These are phyloP conservation scores for Aphanomyces euteiches DNA, from an alignment of 352 stramenopile species.

Conservation along the genomic window DNA sequence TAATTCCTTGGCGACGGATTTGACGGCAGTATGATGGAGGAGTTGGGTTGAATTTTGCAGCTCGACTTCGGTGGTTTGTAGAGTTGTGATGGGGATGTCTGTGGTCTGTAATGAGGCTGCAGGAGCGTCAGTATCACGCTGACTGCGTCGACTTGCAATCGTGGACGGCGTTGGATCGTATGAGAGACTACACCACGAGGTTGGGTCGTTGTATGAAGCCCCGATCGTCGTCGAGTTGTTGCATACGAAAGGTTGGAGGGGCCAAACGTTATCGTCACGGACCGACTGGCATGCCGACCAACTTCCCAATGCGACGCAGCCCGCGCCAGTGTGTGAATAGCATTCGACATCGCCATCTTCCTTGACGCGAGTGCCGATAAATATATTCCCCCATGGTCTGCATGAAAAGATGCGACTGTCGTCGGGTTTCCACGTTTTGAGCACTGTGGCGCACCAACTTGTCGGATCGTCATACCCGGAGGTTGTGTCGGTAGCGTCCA, in stretches of 20 bases:
- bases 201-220: neutral
- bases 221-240: neutral
- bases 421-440: neutral
- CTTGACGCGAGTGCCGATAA: neutral
- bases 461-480: no score
- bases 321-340: neutral
- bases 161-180: no score
- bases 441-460: neutral
- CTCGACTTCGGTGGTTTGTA: no score
- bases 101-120: no score
- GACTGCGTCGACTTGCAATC: no score
- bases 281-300: neutral
- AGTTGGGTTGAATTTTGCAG: no score
- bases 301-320: neutral
- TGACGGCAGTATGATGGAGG: no score
- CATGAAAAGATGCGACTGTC: neutral
- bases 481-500: no score
- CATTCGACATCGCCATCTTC: neutral
- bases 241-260: neutral
- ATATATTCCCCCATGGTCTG: neutral
- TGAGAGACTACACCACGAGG: neutral
- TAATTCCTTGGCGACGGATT: no score
- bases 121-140: no score
- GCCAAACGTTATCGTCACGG: neutral
- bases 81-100: no score